phyloP scores from a whole-genome alignment of 768 basidiomycete species.

The Boletus subcaerulescens region DNA sequence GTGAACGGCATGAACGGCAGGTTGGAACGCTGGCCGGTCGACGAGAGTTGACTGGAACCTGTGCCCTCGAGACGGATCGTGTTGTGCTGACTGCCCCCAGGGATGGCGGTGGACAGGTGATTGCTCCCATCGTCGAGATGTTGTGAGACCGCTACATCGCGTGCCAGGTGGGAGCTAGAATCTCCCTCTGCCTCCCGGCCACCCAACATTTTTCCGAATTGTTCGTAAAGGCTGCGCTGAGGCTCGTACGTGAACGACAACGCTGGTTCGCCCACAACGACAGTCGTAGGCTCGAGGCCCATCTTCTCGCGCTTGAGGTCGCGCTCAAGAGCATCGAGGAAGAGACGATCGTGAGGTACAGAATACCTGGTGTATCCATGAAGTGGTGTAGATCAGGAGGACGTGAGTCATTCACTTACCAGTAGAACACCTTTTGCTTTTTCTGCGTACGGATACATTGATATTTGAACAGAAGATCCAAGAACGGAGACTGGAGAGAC shows the following conservation, averaged over 20 bases:
- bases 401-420: constrained; percentile 47
- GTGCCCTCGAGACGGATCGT: constrained; percentile 27
- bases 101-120: constrained; percentile 15
- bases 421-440: constrained; percentile 99
- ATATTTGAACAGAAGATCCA: constrained; percentile 93
- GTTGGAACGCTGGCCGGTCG: constrained; percentile 18
- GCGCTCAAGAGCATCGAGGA: constrained; percentile 93
- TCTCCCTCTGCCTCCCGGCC: constrained; percentile 35
- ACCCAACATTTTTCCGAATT: constrained; percentile 58
- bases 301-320: constrained; percentile 95
- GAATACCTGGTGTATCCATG: constrained; percentile 65
- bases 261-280: constrained; percentile 75
- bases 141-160: constrained; percentile 20
- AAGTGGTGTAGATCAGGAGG: neutral
- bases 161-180: constrained; percentile 31
- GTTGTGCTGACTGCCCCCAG: constrained; percentile 7
- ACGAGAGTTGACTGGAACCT: constrained; percentile 12
- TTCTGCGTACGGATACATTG: constrained; percentile 97
- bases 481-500: constrained; percentile 71
- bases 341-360: constrained; percentile 94
- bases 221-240: constrained; percentile 82
- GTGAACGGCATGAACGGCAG: constrained; percentile 61
- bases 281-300: constrained; percentile 83
- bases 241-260: constrained; percentile 86
- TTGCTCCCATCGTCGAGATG: constrained; percentile 11